These are phyloP conservation scores for Cystodermella granulosa DNA, from an alignment of 1,284 basidiomycete species.

Conservation along the genomic window DNA sequence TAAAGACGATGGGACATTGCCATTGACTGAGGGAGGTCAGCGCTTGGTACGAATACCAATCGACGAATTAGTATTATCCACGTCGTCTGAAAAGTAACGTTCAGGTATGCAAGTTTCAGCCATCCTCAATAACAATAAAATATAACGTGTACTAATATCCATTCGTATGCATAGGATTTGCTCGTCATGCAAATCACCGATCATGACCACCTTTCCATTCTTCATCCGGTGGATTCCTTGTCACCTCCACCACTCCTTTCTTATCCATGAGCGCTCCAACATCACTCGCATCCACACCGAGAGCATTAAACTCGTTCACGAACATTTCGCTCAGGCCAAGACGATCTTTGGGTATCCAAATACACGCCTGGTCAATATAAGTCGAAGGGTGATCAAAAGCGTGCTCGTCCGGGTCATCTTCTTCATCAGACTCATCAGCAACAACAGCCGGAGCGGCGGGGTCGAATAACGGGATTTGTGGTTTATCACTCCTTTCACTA, in stretches of 20 bases:
- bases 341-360: slow-evolving; percentile 62
- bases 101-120: too few species aligned
- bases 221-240: slow-evolving; percentile 48
- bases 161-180: too few species aligned
- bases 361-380: slow-evolving; percentile 55
- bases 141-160: too few species aligned
- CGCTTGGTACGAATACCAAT: slow-evolving; percentile 61
- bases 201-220: slow-evolving; percentile 45
- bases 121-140: too few species aligned
- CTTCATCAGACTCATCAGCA: slow-evolving; percentile 27
- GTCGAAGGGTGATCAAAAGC: slow-evolving; percentile 63
- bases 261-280: slow-evolving; percentile 48
- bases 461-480: too few species aligned
- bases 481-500: too few species aligned
- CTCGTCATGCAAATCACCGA: slow-evolving; percentile 20
- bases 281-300: slow-evolving; percentile 47
- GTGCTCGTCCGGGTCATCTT: slow-evolving; percentile 37
- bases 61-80: slow-evolving; percentile 46
- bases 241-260: slow-evolving; percentile 51
- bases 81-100: slow-evolving; percentile 6
- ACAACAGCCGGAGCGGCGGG: slow-evolving; percentile 23
- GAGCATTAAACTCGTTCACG: slow-evolving; percentile 44
- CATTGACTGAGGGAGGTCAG: slow-evolving; percentile 28
- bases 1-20: slow-evolving; percentile 16
- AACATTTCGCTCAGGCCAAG: slow-evolving; percentile 54